Base-by-base conservation (phyloP, 768 basidiomycete genomes). In the Dioszegia crocea region DNA sequence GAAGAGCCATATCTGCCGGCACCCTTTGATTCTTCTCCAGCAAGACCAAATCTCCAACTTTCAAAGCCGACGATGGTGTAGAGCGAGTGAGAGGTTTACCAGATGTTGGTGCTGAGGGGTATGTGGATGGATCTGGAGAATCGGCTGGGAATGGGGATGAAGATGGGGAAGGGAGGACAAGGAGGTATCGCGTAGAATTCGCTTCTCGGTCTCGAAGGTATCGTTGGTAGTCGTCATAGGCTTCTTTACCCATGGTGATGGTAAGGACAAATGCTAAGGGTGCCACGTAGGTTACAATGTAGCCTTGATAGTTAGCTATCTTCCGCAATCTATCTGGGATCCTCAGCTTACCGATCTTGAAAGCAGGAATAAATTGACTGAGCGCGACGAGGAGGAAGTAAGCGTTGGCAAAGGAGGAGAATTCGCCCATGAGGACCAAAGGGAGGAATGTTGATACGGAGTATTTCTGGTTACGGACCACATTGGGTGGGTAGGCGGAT, bases 331-430 rank as follows among this genome's bases (percentile, higher is more conserved):
- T 12, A 47, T 39, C 24, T 40, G 45, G 14, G 24, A 30, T 5
- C 11, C 0, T 38, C 8, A 36, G 80, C 84, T 45, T 52, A 91
- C 92, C 93, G 59, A 96, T 99, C 80, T 91, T 92, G 59, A 99
- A 83, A 0, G 92, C 88, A 14, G 96, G 96, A 17, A 99, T 80
- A 73, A 99, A 96, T 77, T 98, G 96, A 9, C 89, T 91, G 8
- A 98, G 81, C 0, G 96, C 96, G 36, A 99, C 96, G 23, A 98
- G 86, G 11, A 98, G 84, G 74, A 99, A 99, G 78, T 98, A 99
- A 6, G 97, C 82, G 75, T 98, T 99, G 85, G 96, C 98, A 81
- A 99, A 99, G 82, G 94, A 97, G 78, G 97, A 98, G 86, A 98
- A 99, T 76, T 98, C 94, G 76, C 98, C 93, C 77, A 97, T 98